These are phyloP conservation scores for Aspergillus transmontanensis DNA, from an alignment of 2,329 filamentous ascomycete genomes.

Conservation along the genomic window DNA sequence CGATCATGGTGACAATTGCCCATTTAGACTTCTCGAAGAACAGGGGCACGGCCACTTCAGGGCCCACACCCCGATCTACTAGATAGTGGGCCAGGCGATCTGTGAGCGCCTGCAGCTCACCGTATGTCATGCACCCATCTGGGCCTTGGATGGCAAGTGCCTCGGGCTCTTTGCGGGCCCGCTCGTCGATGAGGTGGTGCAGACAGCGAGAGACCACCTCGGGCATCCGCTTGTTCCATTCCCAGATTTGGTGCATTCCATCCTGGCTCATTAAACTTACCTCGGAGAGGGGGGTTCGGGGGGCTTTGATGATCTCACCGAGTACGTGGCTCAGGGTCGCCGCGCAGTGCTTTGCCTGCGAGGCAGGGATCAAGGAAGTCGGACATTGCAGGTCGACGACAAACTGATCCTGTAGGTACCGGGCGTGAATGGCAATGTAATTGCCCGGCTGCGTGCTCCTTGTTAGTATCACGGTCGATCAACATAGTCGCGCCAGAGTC, in stretches of 20 bases:
- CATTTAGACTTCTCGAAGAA: slow-evolving; percentile 34
- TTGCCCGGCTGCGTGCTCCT: not conserved
- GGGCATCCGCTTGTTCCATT: not conserved
- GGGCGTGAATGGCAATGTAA: not conserved
- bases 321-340: not conserved
- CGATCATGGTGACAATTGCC: slow-evolving; percentile 33
- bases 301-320: not conserved
- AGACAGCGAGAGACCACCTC: not conserved
- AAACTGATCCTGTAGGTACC: not conserved
- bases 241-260: not conserved
- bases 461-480: not conserved
- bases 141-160: not conserved
- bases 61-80: slow-evolving; percentile 30
- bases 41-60: slow-evolving; percentile 23
- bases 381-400: not conserved
- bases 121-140: slow-evolving; percentile 29
- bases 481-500: not conserved
- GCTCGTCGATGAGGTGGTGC: not conserved
- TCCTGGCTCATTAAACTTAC: slow-evolving; percentile 1
- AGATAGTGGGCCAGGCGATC: slow-evolving; percentile 22
- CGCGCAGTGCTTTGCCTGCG: not conserved
- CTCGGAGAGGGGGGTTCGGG: not conserved
- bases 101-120: slow-evolving; percentile 22
- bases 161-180: not conserved
- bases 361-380: not conserved